Evolutionary conservation across 108 stramenopile species (phyloP).

Genomic region (Nitzschia inconspicua): DNA sequence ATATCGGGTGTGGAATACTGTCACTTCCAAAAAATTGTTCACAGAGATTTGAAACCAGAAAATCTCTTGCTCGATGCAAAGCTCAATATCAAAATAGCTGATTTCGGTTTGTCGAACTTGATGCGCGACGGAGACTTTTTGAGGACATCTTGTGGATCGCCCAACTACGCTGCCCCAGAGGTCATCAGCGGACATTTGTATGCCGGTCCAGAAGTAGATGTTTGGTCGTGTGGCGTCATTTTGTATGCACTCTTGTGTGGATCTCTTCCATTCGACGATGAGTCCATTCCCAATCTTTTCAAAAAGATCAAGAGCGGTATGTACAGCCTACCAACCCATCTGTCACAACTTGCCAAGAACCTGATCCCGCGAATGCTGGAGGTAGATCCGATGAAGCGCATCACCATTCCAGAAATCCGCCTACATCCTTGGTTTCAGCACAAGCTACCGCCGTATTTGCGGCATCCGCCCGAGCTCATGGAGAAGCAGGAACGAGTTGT

Average conservation of each 20-base stretch:
- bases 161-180: constrained; percentile 99
- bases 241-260: constrained; percentile 99
- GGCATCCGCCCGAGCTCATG: constrained; percentile 91
- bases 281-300: constrained; percentile 97
- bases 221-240: constrained; percentile 99
- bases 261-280: constrained; percentile 98
- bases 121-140: constrained; percentile 99
- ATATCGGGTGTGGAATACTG: constrained; percentile 98
- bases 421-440: constrained; percentile 98
- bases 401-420: constrained; percentile 97
- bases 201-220: constrained; percentile 98
- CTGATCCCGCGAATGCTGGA: constrained; percentile 98
- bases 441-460: constrained; percentile 95
- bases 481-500: constrained; percentile 93
- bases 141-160: constrained; percentile 95
- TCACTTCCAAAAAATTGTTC: constrained; percentile 98
- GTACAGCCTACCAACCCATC: constrained; percentile 95
- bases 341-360: constrained; percentile 92
- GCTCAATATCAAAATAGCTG: constrained; percentile 98
- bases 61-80: constrained; percentile 92
- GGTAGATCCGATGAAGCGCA: constrained; percentile 99
- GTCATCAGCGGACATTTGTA: constrained; percentile 98
- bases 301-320: constrained; percentile 99
- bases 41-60: constrained; percentile 98
- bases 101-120: constrained; percentile 98